These are phyloP conservation scores for Phaeolepiota aurea DNA, from an alignment of 768 basidiomycete species.

Conservation along the genomic window DNA sequence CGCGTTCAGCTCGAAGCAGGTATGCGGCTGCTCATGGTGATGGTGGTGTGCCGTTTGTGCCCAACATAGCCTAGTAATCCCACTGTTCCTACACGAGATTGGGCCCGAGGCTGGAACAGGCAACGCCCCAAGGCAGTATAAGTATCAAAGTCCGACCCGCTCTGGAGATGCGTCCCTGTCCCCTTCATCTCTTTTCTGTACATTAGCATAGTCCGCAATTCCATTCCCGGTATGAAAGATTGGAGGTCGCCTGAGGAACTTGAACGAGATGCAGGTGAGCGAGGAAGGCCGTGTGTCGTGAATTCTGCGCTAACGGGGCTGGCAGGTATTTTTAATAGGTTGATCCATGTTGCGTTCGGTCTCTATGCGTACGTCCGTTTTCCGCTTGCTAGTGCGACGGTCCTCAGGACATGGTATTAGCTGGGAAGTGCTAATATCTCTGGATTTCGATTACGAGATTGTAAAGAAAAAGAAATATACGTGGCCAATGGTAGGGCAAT, in stretches of 20 bases:
- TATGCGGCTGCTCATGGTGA: too few species aligned
- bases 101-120: too few species aligned
- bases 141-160: too few species aligned
- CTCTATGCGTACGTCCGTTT: constrained; percentile 38
- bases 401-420: constrained; percentile 22
- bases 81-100: too few species aligned
- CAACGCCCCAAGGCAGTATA: too few species aligned
- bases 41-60: too few species aligned
- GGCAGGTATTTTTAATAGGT: constrained; percentile 30
- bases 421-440: constrained; percentile 60
- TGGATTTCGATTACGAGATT: constrained; percentile 59
- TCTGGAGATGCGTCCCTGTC: too few species aligned
- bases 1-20: too few species aligned
- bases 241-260: not conserved
- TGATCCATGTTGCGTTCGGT: constrained; percentile 54
- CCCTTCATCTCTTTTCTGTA: too few species aligned
- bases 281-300: not conserved
- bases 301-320: not conserved
- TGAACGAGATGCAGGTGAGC: not conserved
- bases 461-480: constrained; percentile 49
- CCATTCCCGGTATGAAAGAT: not conserved
- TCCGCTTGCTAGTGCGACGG: constrained; percentile 1
- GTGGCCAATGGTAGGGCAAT: constrained; percentile 54
- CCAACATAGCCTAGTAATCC: too few species aligned
- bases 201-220: too few species aligned